Evolutionary conservation across 1,284 basidiomycete genomes (phyloP).

Genomic region (Ceratobasidium sp.): DNA sequence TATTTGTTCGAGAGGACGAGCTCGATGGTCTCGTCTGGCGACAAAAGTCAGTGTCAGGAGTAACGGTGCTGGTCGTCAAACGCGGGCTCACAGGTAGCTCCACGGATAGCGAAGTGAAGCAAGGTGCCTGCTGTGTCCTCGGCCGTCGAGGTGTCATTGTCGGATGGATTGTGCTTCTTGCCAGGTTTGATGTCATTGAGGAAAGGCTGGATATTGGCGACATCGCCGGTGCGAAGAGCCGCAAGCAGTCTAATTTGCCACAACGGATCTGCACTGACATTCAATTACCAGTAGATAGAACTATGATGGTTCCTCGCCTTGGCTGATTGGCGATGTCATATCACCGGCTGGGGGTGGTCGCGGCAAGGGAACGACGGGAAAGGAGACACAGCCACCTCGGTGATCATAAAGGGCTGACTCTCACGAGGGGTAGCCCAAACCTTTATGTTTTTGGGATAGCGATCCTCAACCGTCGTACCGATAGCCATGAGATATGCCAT

Average conservation of each 20-base stretch:
- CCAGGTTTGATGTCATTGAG: slow-evolving; percentile 68
- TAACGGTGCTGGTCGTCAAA: neutral
- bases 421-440: slow-evolving; percentile 1
- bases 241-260: slow-evolving; percentile 81
- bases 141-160: slow-evolving; percentile 55
- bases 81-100: slow-evolving; percentile 71
- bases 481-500: neutral
- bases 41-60: slow-evolving; percentile 14
- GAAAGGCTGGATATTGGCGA: slow-evolving; percentile 80
- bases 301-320: slow-evolving; percentile 8
- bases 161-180: slow-evolving; percentile 60
- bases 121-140: slow-evolving; percentile 74
- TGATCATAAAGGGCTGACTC: no score
- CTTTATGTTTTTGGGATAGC: neutral
- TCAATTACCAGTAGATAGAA: no score
- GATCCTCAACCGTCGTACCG: neutral
- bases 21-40: slow-evolving; percentile 65
- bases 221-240: slow-evolving; percentile 77
- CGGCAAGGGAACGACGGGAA: neutral
- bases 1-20: slow-evolving; percentile 75
- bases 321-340: neutral
- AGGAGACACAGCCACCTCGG: no score
- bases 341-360: neutral
- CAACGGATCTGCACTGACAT: slow-evolving; percentile 60
- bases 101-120: slow-evolving; percentile 84